phyloP scores from a whole-genome alignment of 352 stramenopile genomes.

The Globisporangium paddicum region DNA sequence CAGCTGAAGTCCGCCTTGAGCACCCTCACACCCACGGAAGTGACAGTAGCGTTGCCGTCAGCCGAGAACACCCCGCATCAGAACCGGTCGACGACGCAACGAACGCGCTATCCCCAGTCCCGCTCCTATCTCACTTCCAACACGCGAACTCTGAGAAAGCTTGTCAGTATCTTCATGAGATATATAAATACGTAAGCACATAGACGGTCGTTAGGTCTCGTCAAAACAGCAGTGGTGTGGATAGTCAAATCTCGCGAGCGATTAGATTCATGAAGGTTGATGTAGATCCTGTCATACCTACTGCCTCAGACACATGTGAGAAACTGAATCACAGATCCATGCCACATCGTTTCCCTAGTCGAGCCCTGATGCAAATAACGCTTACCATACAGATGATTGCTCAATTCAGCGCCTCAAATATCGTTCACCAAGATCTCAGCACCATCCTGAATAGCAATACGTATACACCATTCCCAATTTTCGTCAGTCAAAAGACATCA shows the following conservation, averaged over 20 bases:
- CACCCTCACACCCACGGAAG: too few relatives aligned
- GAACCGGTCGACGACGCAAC: not conserved
- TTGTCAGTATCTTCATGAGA: not conserved
- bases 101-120: not conserved
- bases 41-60: not conserved
- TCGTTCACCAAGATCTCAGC: conserved; percentile 71
- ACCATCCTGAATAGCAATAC: conserved; percentile 32
- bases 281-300: not conserved
- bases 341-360: too few relatives aligned
- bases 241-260: not conserved
- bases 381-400: not conserved
- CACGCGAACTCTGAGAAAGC: not conserved
- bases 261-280: not conserved
- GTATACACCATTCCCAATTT: not conserved
- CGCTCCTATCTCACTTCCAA: not conserved
- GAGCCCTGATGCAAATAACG: not conserved
- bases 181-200: not conserved
- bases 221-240: not conserved
- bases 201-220: not conserved
- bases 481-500: not conserved
- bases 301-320: not conserved
- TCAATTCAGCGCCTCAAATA: not conserved
- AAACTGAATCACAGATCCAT: not conserved
- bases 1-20: too few relatives aligned
- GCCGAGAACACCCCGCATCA: not conserved